phyloP scores from a whole-genome alignment of 352 stramenopile species.

The Blastocystis sp. region DNA sequence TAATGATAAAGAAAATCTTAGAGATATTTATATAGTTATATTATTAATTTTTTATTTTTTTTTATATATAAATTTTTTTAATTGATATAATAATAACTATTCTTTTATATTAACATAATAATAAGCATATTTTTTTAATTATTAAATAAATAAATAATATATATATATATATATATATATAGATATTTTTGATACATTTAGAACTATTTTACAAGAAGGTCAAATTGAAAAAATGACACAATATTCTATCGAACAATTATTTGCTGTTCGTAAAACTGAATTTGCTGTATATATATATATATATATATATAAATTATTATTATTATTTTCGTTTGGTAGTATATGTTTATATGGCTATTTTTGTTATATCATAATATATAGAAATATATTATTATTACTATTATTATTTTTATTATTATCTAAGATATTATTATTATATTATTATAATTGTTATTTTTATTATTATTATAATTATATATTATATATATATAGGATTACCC shows the following conservation, averaged over 20 bases:
- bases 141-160: not conserved
- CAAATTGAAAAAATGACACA: conserved; percentile 85
- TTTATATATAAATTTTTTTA: no score
- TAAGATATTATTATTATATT: not conserved
- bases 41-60: no score
- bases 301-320: no score
- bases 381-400: no score
- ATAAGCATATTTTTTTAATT: no score
- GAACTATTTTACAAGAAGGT: conserved; percentile 81
- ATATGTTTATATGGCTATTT: no score
- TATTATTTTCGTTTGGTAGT: no score
- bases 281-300: conserved; percentile 69
- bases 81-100: no score
- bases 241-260: conserved; percentile 89
- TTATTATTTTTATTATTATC: not conserved
- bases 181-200: conserved; percentile 85
- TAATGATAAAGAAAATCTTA: conserved; percentile 51
- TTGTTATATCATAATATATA: no score
- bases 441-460: conserved; percentile 1
- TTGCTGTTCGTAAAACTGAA: conserved; percentile 74
- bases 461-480: not conserved
- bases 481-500: conserved; percentile 51
- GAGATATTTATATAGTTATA: conserved; percentile 8
- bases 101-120: conserved; percentile 3
- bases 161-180: not conserved